A percentile compares a stretch with the other conserved stretches of the same genome.
These are phyloP conservation scores for Tanacetum coccineum DNA, from an alignment of 129 eudicot genomes.

Conservation along the genomic window DNA sequence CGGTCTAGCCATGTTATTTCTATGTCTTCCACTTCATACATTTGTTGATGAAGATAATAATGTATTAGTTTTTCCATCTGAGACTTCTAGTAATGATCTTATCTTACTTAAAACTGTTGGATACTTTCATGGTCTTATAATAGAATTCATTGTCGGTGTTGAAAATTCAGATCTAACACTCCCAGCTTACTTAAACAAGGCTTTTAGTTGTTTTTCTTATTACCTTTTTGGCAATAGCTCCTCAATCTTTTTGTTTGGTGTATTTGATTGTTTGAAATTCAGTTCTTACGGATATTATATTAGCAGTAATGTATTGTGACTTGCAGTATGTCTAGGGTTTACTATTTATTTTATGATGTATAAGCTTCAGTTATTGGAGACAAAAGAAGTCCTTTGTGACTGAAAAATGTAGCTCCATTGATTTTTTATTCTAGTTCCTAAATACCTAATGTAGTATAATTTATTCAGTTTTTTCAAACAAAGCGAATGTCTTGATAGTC, in stretches of 20 bases:
- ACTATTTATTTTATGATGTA: not conserved
- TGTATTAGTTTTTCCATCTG: not conserved
- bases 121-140: not conserved
- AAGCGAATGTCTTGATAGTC: not conserved
- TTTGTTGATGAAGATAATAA: too few relatives aligned
- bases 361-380: not conserved
- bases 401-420: not conserved
- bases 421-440: not conserved
- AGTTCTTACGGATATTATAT: not conserved
- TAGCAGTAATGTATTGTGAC: not conserved
- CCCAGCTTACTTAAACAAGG: not conserved
- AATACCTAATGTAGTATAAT: not conserved
- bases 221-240: not conserved
- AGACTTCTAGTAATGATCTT: not conserved
- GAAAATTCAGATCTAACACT: not conserved
- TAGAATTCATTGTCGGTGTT: not conserved
- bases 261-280: not conserved
- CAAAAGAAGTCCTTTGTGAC: not conserved
- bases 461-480: not conserved
- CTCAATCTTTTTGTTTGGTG: not conserved
- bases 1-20: too few relatives aligned
- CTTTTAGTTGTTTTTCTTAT: not conserved
- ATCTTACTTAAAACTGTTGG: not conserved
- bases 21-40: too few relatives aligned
- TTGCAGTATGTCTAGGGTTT: not conserved